These are phyloP conservation scores for Miscanthus lutarioriparius DNA, from an alignment of 176 grass and related monocot species.

Conservation along the genomic window DNA sequence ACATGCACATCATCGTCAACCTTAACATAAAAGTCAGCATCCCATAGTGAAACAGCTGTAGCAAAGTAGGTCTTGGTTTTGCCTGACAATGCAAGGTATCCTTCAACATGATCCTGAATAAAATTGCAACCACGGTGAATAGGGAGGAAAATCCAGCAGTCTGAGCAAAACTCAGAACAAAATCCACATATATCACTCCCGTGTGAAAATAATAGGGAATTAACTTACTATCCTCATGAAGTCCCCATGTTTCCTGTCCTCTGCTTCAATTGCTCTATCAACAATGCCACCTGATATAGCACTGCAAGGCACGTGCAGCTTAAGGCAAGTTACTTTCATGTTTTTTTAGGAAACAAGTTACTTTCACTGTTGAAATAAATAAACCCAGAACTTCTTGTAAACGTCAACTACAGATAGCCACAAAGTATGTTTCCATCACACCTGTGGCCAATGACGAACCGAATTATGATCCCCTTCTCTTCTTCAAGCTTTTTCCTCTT, in stretches of 20 bases:
- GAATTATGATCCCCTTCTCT: slow-evolving; percentile 86
- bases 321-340: slow-evolving; percentile 10
- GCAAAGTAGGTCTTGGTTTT: slow-evolving; percentile 76
- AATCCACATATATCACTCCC: neutral
- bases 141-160: slow-evolving; percentile 1
- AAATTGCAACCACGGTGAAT: slow-evolving; percentile 28
- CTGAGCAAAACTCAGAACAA: neutral
- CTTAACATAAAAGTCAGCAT: slow-evolving; percentile 75
- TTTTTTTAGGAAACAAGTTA: too few species aligned
- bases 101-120: slow-evolving; percentile 71
- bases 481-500: slow-evolving; percentile 91
- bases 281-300: slow-evolving; percentile 72
- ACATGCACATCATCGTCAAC: slow-evolving; percentile 78
- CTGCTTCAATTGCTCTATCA: slow-evolving; percentile 76
- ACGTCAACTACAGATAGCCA: neutral
- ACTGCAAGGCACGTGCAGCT: slow-evolving; percentile 27
- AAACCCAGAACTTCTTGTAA: neutral
- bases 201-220: slow-evolving; percentile 2
- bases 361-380: neutral
- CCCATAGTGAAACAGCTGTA: slow-evolving; percentile 72
- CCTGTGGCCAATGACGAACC: slow-evolving; percentile 98
- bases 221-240: slow-evolving; percentile 75
- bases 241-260: slow-evolving; percentile 68
- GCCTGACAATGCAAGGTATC: slow-evolving; percentile 67
- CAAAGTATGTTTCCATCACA: slow-evolving; percentile 13